Evolutionary conservation across 495 filamentous ascomycete genomes (phyloP), one percentile per base, ranked within the genome.

Genomic region (Lophiotrema nucula): DNA sequence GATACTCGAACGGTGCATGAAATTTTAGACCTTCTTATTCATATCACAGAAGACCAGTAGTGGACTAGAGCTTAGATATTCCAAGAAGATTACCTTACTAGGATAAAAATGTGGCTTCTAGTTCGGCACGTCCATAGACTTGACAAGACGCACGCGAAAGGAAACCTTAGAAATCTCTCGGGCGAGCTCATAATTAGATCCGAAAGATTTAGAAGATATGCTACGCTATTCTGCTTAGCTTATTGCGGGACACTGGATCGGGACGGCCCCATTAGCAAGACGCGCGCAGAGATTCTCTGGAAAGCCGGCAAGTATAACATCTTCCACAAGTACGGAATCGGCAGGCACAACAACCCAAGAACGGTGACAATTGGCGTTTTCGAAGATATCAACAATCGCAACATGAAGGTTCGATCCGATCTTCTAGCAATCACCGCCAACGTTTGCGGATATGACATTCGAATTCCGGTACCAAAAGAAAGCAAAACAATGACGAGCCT

Each of bases 61-160:
- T 51, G 47, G 47, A 51, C 25, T 31, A 51, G 47, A 28, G 47
- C 47, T 51, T 51, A 28, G 47, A 37, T 51, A 33, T 51, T 51
- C 38, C 27, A 51, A 37, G 47, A 51, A 19, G 47, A 51, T 23
- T 51, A 51, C 22, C 47, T 51, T 21, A 13, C 47, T 51, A 28
- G 47, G 27, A 51, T n/a, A 15, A 38, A 51, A 16, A 51, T 51
- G 47, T 51, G 22, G 47, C 47, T 51, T 51, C 47, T 51, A 15
- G 38, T 51, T 51, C 47, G 47, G 25, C 47, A 51, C 27, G 47
- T 28, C 6, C 15, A 33, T 33, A 28, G 47, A 37, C 47, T 51
- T 37, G 8, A 35, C 28, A 51, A 51, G 38, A 5, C 47, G 18
- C 12, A 22, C 27, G 47, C 47, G 27, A 24, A 37, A 51, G 38